Evolutionary conservation across 139 green algal genomes (phyloP).

Genomic region (Picochlorum sp.): DNA sequence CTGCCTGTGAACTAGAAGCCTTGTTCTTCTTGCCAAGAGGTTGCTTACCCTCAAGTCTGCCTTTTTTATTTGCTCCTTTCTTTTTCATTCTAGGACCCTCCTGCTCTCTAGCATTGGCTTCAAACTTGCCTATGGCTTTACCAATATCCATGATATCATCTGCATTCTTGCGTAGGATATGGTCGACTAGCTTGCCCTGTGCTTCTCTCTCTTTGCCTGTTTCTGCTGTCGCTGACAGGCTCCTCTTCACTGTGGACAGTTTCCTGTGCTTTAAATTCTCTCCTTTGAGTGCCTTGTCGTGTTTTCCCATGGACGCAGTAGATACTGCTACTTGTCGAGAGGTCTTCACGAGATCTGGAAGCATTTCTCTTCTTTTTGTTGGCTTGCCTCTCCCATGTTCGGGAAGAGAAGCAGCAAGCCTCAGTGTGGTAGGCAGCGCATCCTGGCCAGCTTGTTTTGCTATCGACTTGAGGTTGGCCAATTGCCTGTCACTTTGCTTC

Average conservation of each 20-base stretch:
- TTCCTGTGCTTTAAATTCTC: conserved; percentile 46
- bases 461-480: conserved; percentile 64
- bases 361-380: conserved; percentile 51
- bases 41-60: neutral
- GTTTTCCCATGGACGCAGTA: conserved; percentile 93
- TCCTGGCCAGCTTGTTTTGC: conserved; percentile 29
- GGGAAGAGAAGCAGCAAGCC: conserved; percentile 54
- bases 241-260: conserved; percentile 31
- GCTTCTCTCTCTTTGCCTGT: conserved; percentile 17
- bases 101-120: conserved; percentile 36
- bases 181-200: conserved; percentile 43
- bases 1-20: no score
- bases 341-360: conserved; percentile 54
- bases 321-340: conserved; percentile 59
- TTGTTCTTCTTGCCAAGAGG: neutral
- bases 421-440: conserved; percentile 59
- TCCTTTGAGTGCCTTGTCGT: conserved; percentile 62
- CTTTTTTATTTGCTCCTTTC: conserved; percentile 31
- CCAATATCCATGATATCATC: conserved; percentile 64
- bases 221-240: conserved; percentile 13
- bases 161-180: conserved; percentile 49
- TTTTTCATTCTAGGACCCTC: conserved; percentile 14
- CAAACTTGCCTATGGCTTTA: conserved; percentile 32
- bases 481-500: conserved; percentile 54
- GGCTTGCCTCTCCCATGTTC: conserved; percentile 44